A percentile compares a stretch with the other conserved stretches of the same genome.
phyloP scores from a whole-genome alignment of 1,139 yeast genomes.

The Blastobotrys petasosporus region DNA sequence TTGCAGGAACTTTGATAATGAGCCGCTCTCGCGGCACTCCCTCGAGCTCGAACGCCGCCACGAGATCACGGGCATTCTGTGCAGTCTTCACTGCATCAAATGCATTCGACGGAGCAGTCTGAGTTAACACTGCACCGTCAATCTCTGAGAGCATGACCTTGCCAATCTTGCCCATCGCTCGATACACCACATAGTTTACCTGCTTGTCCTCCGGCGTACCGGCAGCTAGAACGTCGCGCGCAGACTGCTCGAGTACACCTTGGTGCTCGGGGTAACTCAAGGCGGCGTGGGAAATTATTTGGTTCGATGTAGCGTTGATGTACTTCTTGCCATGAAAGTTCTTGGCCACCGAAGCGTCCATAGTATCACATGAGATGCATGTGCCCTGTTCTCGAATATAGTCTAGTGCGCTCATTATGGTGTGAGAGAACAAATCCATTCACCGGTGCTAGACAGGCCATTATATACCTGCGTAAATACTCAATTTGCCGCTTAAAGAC shows the following conservation, averaged over 20 bases:
- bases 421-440: neutral
- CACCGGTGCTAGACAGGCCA: neutral
- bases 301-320: constrained; percentile 16
- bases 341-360: constrained; percentile 13
- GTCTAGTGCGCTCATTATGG: constrained; percentile 6
- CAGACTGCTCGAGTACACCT: constrained; percentile 10
- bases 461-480: neutral
- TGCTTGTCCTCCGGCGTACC: constrained; percentile 1
- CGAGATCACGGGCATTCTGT: constrained; percentile 25
- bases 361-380: constrained; percentile 14
- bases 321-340: constrained; percentile 10
- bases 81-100: constrained; percentile 25
- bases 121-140: constrained; percentile 28
- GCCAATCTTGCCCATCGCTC: constrained; percentile 28
- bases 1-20: constrained; percentile 32
- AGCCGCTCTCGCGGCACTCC: constrained; percentile 30
- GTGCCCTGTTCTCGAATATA: constrained; percentile 13
- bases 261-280: constrained; percentile 5
- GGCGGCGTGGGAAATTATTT: constrained; percentile 13
- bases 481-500: neutral
- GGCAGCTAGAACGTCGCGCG: constrained; percentile 1
- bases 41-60: constrained; percentile 28
- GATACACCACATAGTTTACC: constrained; percentile 9
- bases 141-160: constrained; percentile 25
- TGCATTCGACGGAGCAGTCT: constrained; percentile 25